phyloP scores from a whole-genome alignment of 2,329 filamentous ascomycete genomes.

The Penicillium sp. region DNA sequence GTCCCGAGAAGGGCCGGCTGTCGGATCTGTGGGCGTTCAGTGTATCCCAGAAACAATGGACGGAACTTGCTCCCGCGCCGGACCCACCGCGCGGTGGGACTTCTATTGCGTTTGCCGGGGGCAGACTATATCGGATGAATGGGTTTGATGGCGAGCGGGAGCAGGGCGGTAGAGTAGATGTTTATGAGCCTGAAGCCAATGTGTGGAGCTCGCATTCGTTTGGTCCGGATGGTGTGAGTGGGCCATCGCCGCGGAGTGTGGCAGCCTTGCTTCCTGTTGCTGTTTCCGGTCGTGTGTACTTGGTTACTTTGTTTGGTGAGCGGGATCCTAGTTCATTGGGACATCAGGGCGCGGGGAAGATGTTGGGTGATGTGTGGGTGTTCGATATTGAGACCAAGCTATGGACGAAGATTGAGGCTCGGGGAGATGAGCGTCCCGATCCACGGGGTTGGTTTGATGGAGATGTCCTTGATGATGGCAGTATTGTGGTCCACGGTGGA shows the following conservation, averaged over 20 bases:
- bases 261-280: slow-evolving; percentile 45
- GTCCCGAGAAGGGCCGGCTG: slow-evolving; percentile 61
- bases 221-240: slow-evolving; percentile 45
- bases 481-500: slow-evolving; percentile 51
- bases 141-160: slow-evolving; percentile 72
- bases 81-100: slow-evolving; percentile 65
- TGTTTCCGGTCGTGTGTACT: slow-evolving; percentile 33
- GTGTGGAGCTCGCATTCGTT: slow-evolving; percentile 37
- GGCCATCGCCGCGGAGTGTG: slow-evolving; percentile 53
- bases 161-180: slow-evolving; percentile 69
- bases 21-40: slow-evolving; percentile 78
- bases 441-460: slow-evolving; percentile 56
- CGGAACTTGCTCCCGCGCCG: slow-evolving; percentile 64
- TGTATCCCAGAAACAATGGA: slow-evolving; percentile 63
- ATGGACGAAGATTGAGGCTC: slow-evolving; percentile 36
- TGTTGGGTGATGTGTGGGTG: slow-evolving; percentile 53
- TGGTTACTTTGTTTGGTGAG: slow-evolving; percentile 56
- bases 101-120: slow-evolving; percentile 62
- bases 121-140: slow-evolving; percentile 72
- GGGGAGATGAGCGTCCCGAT: slow-evolving; percentile 33
- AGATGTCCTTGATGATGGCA: slow-evolving; percentile 38
- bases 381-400: slow-evolving; percentile 38
- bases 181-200: slow-evolving; percentile 45
- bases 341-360: slow-evolving; percentile 56
- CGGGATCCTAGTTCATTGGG: slow-evolving; percentile 53